Evolutionary conservation across 1,284 basidiomycete genomes (phyloP), one percentile per base, ranked within the genome.

Genomic region (Moniliophthora roreri): DNA sequence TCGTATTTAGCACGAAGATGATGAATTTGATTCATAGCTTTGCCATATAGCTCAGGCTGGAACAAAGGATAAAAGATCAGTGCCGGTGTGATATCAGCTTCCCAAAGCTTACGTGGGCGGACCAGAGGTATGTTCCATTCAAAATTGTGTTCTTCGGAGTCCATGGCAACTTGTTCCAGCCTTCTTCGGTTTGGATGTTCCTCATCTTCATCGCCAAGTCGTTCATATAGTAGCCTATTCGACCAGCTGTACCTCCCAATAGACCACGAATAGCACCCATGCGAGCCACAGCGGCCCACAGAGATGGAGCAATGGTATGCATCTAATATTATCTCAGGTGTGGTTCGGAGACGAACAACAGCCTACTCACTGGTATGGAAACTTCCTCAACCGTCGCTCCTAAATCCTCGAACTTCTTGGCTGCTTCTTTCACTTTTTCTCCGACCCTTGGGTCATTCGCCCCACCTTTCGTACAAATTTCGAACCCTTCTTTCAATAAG

Each of bases 21-120:
- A 3, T 39, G 53, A 6, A 54, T 38, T 26, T 50, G 49, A 21
- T 51, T 54, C n/a, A 28, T 42, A 10, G 49, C 53, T 50, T 54
- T 54, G 16, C 53, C 53, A 37, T 54, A 54, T 6, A 54, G 49
- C 15, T 54, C 53, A n/a, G 49, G 45, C 53, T 54, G 53, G 34
- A 48, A 32, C 28, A 32, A 32, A n/a, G n/a, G n/a, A n/a, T n/a
- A n/a, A n/a, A n/a, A 32, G 6, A 6, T 32, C 28, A 32, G 11
- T 11, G 28, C 11, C 11, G 6, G 28, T 32, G 11, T 11, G 11
- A 32, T 11, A 32, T 32, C 28, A 32, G 28, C 28, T 32, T 32
- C 28, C 11, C 28, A 11, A 32, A 32, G 7, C 45, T 15, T n/a
- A 53, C 51, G 34, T 40, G 46, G 8, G 47, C 40, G 21, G 47